These are phyloP conservation scores for Saussurea involucrata DNA, from an alignment of 129 eudicot species.

Conservation along the genomic window DNA sequence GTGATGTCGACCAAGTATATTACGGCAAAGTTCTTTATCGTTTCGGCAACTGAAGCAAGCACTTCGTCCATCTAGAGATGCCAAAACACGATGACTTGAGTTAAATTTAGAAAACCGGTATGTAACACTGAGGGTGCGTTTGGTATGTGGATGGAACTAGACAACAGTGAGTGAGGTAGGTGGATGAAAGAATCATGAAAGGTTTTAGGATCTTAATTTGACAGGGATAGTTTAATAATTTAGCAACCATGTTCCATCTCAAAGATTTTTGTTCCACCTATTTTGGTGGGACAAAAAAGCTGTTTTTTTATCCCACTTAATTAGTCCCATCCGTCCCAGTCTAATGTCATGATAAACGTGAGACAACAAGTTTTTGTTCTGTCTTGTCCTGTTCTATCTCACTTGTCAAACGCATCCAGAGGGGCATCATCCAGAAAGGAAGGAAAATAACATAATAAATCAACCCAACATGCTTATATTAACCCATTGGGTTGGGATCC, in stretches of 20 bases:
- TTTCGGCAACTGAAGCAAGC: conserved; percentile 83
- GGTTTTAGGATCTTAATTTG: neutral
- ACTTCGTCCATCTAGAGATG: conserved; percentile 80
- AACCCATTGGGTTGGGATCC: too few relatives aligned
- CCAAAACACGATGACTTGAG: neutral
- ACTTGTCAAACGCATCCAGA: neutral
- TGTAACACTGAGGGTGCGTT: neutral
- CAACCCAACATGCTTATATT: neutral
- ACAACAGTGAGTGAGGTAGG: neutral
- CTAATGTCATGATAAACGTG: too few relatives aligned
- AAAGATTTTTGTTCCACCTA: too few relatives aligned
- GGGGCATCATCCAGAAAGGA: neutral
- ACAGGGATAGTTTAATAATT: neutral
- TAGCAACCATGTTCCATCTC: neutral
- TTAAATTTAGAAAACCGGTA: neutral
- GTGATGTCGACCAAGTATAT: conserved; percentile 86
- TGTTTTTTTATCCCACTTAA: neutral
- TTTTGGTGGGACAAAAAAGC: too few relatives aligned
- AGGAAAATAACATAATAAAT: too few relatives aligned
- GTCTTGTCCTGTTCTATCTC: neutral
- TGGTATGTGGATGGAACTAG: neutral
- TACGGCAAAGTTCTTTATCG: conserved; percentile 74
- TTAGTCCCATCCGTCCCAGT: too few relatives aligned
- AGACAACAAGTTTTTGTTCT: too few relatives aligned
- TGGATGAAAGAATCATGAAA: neutral